Evolutionary conservation across 805 yeast genomes (phyloP).

Genomic region (Dipodascus albidus): DNA sequence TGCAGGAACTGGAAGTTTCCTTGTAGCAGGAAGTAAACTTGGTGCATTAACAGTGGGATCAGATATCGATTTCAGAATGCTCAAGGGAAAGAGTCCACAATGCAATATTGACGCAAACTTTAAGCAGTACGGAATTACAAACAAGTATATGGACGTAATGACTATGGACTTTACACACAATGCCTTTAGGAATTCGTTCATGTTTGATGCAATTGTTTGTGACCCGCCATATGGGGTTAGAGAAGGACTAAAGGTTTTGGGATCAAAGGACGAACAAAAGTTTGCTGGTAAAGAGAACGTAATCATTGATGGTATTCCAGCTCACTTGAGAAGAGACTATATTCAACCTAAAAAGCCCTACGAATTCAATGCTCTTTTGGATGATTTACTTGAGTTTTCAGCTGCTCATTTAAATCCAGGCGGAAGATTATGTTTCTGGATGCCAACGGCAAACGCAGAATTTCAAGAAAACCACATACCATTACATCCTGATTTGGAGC

Average conservation of each 20-base stretch:
- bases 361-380: conserved; percentile 61
- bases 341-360: conserved; percentile 90
- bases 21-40: conserved; percentile 76
- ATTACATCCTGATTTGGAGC: conserved; percentile 58
- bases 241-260: conserved; percentile 89
- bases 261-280: conserved; percentile 59
- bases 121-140: conserved; percentile 52
- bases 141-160: conserved; percentile 57
- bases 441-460: conserved; percentile 93
- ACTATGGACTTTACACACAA: conserved; percentile 95
- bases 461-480: conserved; percentile 57
- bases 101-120: conserved; percentile 52
- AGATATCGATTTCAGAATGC: conserved; percentile 78
- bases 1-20: conserved; percentile 91
- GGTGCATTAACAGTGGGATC: conserved; percentile 78
- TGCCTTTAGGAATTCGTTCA: conserved; percentile 52
- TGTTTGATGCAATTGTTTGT: conserved; percentile 73
- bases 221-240: conserved; percentile 98
- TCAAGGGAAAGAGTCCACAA: conserved; percentile 54
- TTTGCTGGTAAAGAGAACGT: conserved; percentile 60
- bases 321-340: conserved; percentile 68
- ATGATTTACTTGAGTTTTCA: conserved; percentile 67
- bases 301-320: conserved; percentile 68
- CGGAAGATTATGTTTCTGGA: conserved; percentile 90
- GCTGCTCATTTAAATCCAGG: conserved; percentile 56